A percentile compares a stretch with the other conserved stretches of the same genome.
These are phyloP conservation scores for Lojkania enalia DNA, from an alignment of 2,329 filamentous ascomycete species.

Conservation along the genomic window DNA sequence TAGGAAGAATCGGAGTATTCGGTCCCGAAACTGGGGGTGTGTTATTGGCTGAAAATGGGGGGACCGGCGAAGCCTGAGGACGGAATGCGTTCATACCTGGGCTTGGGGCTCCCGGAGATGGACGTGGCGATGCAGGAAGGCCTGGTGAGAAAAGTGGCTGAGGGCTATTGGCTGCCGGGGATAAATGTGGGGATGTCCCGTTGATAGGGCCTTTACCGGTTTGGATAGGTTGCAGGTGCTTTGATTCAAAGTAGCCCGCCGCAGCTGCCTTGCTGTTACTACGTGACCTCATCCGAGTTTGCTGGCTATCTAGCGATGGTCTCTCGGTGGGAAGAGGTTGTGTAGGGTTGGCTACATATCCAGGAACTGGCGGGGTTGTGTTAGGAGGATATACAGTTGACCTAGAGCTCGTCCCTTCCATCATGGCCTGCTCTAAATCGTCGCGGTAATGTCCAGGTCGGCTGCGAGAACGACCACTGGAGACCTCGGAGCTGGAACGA, in stretches of 20 bases:
- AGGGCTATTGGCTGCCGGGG: slow-evolving; percentile 23
- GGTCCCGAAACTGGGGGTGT: slow-evolving; percentile 58
- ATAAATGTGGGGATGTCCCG: slow-evolving; percentile 27
- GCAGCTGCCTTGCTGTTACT: slow-evolving; percentile 41
- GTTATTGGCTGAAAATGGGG: slow-evolving; percentile 56
- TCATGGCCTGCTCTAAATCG: slow-evolving; percentile 56
- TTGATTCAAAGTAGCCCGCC: slow-evolving; percentile 41
- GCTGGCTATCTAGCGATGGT: slow-evolving; percentile 29
- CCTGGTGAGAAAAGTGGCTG: slow-evolving; percentile 31
- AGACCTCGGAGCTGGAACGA: slow-evolving; percentile 59
- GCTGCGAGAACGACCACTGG: slow-evolving; percentile 58
- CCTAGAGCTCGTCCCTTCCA: slow-evolving; percentile 48
- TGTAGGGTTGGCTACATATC: slow-evolving; percentile 35
- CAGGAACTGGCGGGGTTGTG: slow-evolving; percentile 38
- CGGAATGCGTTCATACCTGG: slow-evolving; percentile 32
- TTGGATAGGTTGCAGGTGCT: slow-evolving; percentile 43
- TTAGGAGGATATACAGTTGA: slow-evolving; percentile 37
- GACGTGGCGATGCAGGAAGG: slow-evolving; percentile 41
- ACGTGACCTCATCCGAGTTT: slow-evolving; percentile 35
- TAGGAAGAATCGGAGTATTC: slow-evolving; percentile 46
- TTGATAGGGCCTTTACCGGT: slow-evolving; percentile 28
- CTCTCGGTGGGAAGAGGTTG: slow-evolving; percentile 33
- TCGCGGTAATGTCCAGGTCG: slow-evolving; percentile 54
- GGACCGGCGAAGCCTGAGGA: slow-evolving; percentile 50
- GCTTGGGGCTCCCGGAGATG: slow-evolving; percentile 45